Conservation (phyloP, 768 basidiomycete species). For the Pleurotus tuber-regium region DNA sequence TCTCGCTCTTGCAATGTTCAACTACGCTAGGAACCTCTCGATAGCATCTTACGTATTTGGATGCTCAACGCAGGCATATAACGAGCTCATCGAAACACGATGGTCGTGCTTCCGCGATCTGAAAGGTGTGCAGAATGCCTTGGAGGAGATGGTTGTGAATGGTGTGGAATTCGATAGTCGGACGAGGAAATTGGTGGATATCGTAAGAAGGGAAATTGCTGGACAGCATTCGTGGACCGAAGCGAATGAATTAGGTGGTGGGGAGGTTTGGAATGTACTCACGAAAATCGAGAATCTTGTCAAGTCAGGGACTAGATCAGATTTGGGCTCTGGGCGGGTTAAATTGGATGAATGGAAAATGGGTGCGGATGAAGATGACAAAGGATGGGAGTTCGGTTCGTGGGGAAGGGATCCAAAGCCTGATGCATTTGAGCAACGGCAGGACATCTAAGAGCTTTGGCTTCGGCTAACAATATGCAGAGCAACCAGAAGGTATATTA, state of each 20-base stretch:
- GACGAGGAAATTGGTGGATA: constrained; percentile 63
- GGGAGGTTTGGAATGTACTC: constrained; percentile 51
- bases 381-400: constrained; percentile 48
- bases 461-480: background rate
- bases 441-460: background rate
- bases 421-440: too few relatives aligned
- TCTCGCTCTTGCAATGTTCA: constrained; percentile 79
- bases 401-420: constrained; percentile 31
- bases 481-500: background rate
- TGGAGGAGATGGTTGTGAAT: constrained; percentile 83
- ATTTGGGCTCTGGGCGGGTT: background rate
- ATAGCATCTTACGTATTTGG: constrained; percentile 85
- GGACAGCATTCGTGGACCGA: constrained; percentile 51
- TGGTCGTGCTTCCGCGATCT: constrained; percentile 87
- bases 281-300: constrained; percentile 46
- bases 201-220: constrained; percentile 60
- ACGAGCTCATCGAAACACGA: constrained; percentile 81
- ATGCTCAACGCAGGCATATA: constrained; percentile 85
- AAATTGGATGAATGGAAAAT: constrained; percentile 51
- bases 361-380: constrained; percentile 24
- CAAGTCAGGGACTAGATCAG: constrained; percentile 4
- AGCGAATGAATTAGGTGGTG: constrained; percentile 41
- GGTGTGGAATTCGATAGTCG: constrained; percentile 63
- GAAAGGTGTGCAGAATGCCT: constrained; percentile 63
- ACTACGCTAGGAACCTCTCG: constrained; percentile 71